Evolutionary conservation across 1,139 yeast species (phyloP).

Genomic region (Saccharomycopsis hybrid): DNA sequence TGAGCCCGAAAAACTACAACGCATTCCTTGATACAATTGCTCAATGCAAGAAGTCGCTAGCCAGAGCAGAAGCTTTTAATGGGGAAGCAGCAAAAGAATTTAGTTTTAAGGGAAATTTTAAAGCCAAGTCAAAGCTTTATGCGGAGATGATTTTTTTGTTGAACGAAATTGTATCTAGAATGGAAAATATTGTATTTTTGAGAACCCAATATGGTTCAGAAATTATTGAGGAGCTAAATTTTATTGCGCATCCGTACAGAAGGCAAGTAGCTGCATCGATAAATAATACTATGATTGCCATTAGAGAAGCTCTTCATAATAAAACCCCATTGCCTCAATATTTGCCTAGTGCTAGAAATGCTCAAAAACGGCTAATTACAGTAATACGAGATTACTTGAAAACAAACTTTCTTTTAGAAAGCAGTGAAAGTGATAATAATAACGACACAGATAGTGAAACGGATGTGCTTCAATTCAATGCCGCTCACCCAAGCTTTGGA

Average conservation of each 20-base stretch:
- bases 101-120: conserved; percentile 40
- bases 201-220: conserved; percentile 41
- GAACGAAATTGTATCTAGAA: conserved; percentile 41
- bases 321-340: conserved; percentile 44
- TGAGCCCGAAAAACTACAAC: conserved; percentile 25
- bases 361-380: conserved; percentile 40
- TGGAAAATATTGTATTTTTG: conserved; percentile 39
- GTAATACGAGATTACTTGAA: conserved; percentile 32
- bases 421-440: not conserved
- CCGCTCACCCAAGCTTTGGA: not conserved
- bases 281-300: conserved; percentile 33
- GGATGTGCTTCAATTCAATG: conserved; percentile 1
- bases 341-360: conserved; percentile 41
- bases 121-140: conserved; percentile 34
- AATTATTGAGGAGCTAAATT: conserved; percentile 37
- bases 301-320: conserved; percentile 37
- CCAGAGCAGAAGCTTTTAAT: conserved; percentile 37
- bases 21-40: conserved; percentile 29
- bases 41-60: conserved; percentile 34
- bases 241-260: conserved; percentile 37
- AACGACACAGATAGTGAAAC: conserved; percentile 12
- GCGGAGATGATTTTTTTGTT: conserved; percentile 39
- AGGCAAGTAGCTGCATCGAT: conserved; percentile 39
- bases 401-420: conserved; percentile 9
- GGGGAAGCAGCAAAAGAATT: conserved; percentile 40